phyloP scores from a whole-genome alignment of 306 rosid genomes.

The Corylus avellana region DNA sequence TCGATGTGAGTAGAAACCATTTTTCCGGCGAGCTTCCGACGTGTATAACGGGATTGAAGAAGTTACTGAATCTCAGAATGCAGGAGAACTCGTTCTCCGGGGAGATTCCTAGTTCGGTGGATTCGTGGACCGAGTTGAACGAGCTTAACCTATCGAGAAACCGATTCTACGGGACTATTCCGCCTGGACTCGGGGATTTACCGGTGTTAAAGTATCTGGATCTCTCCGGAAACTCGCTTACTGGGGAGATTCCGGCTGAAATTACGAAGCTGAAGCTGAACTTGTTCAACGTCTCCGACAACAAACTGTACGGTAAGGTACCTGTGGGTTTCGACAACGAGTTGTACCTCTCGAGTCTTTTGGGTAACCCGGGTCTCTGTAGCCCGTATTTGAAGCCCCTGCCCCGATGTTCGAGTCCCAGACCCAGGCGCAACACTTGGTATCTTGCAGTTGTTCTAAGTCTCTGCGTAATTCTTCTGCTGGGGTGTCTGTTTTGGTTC shows the following conservation, averaged over 20 bases:
- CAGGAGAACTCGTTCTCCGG: constrained; percentile 64
- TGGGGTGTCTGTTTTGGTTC: constrained; percentile 49
- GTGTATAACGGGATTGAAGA: constrained; percentile 57
- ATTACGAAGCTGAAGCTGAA: constrained; percentile 59
- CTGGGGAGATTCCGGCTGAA: constrained; percentile 65
- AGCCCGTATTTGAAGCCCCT: constrained; percentile 49
- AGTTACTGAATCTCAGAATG: constrained; percentile 60
- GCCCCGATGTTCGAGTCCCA: constrained; percentile 46
- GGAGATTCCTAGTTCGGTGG: constrained; percentile 48
- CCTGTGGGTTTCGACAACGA: constrained; percentile 55
- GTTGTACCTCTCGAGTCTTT: constrained; percentile 39
- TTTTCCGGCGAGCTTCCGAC: constrained; percentile 57
- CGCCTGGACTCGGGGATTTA: constrained; percentile 52
- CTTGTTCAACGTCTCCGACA: constrained; percentile 60
- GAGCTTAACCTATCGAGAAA: constrained; percentile 65
- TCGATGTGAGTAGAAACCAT: constrained; percentile 53
- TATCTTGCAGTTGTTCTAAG: constrained; percentile 34
- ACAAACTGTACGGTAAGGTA: constrained; percentile 56
- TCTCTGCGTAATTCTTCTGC: constrained; percentile 32
- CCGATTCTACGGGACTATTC: constrained; percentile 57
- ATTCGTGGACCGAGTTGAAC: constrained; percentile 55
- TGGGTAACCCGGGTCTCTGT: constrained; percentile 67
- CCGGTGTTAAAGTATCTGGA: constrained; percentile 64
- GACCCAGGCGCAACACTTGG: constrained; percentile 24
- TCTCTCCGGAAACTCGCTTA: constrained; percentile 56